Percentiles rank a stretch among this genome's conserved stretches.
These are phyloP conservation scores for Xylona heveae DNA, from an alignment of 495 filamentous ascomycete species.

Conservation along the genomic window DNA sequence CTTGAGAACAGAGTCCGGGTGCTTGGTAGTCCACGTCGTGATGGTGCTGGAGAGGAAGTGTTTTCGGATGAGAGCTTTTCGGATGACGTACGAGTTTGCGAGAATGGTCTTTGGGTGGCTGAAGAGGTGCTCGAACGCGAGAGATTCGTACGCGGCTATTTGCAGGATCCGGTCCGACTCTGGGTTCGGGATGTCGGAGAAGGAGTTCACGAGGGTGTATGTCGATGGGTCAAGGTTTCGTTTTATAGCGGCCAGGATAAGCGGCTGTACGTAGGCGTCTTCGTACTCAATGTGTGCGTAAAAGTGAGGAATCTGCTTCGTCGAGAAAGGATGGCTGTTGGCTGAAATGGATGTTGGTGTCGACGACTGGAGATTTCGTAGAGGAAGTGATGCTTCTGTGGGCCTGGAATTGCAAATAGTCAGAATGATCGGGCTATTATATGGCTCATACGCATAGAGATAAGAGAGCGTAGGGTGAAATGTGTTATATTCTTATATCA, in stretches of 20 bases:
- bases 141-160: conserved; percentile 64
- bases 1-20: conserved; percentile 45
- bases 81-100: conserved; percentile 14
- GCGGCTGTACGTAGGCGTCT: conserved; percentile 65
- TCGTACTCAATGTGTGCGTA: conserved; percentile 68
- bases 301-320: no score
- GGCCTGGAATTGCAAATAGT: conserved; percentile 4
- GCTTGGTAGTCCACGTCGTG: conserved; percentile 58
- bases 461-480: no score
- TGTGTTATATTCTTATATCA: no score
- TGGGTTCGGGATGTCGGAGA: conserved; percentile 21
- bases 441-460: no score
- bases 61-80: conserved; percentile 93
- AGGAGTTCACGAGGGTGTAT: conserved; percentile 23
- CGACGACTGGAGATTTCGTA: no score
- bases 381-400: no score
- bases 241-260: conserved; percentile 52
- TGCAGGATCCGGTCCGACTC: conserved; percentile 43
- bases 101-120: conserved; percentile 14
- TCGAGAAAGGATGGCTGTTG: no score
- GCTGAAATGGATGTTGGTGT: no score
- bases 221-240: conserved; percentile 28
- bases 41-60: conserved; percentile 74
- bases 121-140: conserved; percentile 59
- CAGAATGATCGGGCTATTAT: conserved; percentile 6